Evolutionary conservation across 192 early-diverging fungal genomes (phyloP).

Genomic region (Coemansia sp.): DNA sequence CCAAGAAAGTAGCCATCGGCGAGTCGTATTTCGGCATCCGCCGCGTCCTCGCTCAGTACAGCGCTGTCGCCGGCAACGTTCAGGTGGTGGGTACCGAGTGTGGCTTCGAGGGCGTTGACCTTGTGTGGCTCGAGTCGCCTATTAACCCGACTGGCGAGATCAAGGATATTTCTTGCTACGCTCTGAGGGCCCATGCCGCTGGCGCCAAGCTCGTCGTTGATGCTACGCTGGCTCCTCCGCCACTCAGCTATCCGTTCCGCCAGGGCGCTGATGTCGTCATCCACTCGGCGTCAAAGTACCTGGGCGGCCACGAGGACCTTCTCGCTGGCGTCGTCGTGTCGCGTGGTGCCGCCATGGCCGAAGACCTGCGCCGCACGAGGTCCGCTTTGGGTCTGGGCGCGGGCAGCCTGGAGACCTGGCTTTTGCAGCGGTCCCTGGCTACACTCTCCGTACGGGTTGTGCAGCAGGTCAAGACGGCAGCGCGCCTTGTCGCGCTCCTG

Average conservation of each 20-base stretch:
- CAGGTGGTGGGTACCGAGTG: conserved; percentile 41
- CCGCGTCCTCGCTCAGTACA: conserved; percentile 36
- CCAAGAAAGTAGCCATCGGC: conserved; percentile 44
- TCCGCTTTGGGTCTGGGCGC: conserved; percentile 57
- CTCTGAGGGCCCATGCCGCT: conserved; percentile 49
- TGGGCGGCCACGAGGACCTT: conserved; percentile 71
- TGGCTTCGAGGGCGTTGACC: conserved; percentile 48
- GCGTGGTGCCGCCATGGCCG: conserved; percentile 38
- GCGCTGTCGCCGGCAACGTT: conserved; percentile 17
- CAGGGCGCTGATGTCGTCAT: conserved; percentile 68
- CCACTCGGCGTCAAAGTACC: conserved; percentile 72
- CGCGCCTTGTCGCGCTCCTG: conserved; percentile 58
- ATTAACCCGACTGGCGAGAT: conserved; percentile 65
- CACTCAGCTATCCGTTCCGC: conserved; percentile 61
- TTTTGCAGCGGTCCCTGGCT: conserved; percentile 61
- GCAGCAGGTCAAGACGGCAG: conserved; percentile 62
- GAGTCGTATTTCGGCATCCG: conserved; percentile 41
- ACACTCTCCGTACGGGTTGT: conserved; percentile 65
- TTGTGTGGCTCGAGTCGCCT: conserved; percentile 67
- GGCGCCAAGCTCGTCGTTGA: conserved; percentile 64
- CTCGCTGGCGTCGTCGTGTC: conserved; percentile 66
- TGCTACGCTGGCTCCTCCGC: conserved; percentile 72
- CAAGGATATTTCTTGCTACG: conserved; percentile 35
- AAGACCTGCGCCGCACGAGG: conserved; percentile 54
- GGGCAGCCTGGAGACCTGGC: conserved; percentile 68